Evolutionary conservation across 306 rosid genomes (phyloP).

Genomic region (Begonia fuchsioides): DNA sequence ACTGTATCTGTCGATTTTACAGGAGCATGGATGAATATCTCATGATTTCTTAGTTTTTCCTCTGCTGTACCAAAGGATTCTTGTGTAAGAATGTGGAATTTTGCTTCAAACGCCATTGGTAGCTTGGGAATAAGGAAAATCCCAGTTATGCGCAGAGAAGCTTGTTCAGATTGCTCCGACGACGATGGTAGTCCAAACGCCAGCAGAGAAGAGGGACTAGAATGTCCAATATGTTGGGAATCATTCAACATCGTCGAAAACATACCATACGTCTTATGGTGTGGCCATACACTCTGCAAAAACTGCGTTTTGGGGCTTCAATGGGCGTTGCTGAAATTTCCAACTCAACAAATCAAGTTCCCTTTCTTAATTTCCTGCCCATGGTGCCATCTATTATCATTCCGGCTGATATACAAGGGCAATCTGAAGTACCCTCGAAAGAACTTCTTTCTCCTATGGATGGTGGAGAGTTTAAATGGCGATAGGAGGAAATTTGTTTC

Average conservation of each 20-base stretch:
- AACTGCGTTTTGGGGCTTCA: constrained; percentile 87
- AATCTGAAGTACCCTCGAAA: constrained; percentile 67
- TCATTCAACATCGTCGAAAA: constrained; percentile 94
- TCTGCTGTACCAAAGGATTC: neutral
- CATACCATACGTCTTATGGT: constrained; percentile 86
- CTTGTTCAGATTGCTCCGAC: constrained; percentile 57
- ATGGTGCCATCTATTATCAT: constrained; percentile 70
- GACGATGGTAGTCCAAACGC: constrained; percentile 68
- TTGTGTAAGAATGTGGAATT: constrained; percentile 50
- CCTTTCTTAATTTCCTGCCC: constrained; percentile 73
- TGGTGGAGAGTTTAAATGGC: constrained; percentile 84
- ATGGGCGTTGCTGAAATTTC: constrained; percentile 58
- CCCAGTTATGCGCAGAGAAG: constrained; percentile 23
- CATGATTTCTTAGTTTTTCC: constrained; percentile 1
- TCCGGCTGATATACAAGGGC: constrained; percentile 60
- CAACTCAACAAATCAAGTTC: constrained; percentile 47
- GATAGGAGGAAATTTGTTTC: constrained; percentile 38
- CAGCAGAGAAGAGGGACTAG: constrained; percentile 72
- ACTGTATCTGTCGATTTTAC: no score
- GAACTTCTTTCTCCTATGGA: constrained; percentile 85
- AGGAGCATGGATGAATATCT: neutral
- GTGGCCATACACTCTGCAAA: constrained; percentile 86
- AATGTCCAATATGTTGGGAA: constrained; percentile 90
- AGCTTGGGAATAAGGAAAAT: constrained; percentile 51
- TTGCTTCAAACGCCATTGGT: constrained; percentile 54